Evolutionary conservation across 176 grass and related monocot species (phyloP).

Genomic region (Luzula sylvatica): DNA sequence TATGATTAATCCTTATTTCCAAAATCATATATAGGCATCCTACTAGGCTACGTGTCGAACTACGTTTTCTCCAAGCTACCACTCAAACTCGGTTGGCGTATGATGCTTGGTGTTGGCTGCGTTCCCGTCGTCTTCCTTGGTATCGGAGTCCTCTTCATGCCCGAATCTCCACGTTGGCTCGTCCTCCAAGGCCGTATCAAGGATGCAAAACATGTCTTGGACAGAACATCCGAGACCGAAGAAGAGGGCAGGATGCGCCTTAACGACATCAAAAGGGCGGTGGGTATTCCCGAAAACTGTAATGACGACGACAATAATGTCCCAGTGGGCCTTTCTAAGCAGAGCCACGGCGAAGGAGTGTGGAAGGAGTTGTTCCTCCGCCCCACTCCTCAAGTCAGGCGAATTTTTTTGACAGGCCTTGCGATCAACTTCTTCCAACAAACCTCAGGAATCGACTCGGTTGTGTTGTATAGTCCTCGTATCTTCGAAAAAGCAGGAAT

Average conservation of each 20-base stretch:
- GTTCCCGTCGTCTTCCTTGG: constrained; percentile 45
- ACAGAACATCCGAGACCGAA: constrained; percentile 42
- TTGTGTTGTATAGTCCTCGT: constrained; percentile 21
- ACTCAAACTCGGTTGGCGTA: constrained; percentile 42
- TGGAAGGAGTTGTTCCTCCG: constrained; percentile 33
- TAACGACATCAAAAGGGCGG: constrained; percentile 45
- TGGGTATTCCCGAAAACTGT: not conserved
- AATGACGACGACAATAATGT: not conserved
- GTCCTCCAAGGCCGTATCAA: constrained; percentile 56
- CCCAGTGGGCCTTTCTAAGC: not conserved
- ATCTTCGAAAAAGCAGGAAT: constrained; percentile 20
- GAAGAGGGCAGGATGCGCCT: constrained; percentile 36
- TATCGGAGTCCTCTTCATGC: constrained; percentile 49
- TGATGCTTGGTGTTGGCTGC: constrained; percentile 40
- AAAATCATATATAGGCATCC: constrained; percentile 25
- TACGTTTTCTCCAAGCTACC: constrained; percentile 41
- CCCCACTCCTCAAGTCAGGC: constrained; percentile 5
- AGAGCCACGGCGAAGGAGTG: constrained; percentile 7
- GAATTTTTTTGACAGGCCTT: constrained; percentile 11
- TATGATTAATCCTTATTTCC: not conserved
- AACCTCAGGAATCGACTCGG: constrained; percentile 22
- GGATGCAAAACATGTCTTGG: constrained; percentile 36
- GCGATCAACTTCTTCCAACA: constrained; percentile 22
- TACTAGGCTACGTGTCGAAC: constrained; percentile 71
- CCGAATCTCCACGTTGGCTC: constrained; percentile 84